Evolutionary conservation across 106 monocot species (phyloP), one percentile per base, ranked within the genome.

Genomic region (Ottelia alismoides): DNA sequence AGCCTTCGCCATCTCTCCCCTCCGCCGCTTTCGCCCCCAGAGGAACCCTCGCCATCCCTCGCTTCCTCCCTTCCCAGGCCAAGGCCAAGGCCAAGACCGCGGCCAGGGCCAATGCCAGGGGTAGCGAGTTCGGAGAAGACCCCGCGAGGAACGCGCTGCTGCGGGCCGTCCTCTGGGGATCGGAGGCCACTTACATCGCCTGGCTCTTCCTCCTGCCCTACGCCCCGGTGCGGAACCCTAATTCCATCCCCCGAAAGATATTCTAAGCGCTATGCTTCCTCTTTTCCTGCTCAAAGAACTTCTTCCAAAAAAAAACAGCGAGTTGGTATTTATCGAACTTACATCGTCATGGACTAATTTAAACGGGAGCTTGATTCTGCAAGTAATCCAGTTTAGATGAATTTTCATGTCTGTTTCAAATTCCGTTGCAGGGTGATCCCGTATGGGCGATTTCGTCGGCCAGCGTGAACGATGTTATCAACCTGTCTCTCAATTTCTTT

Each of bases 121-220:
- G n/a, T n/a, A n/a, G n/a, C n/a, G n/a, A n/a, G n/a, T n/a, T n/a
- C n/a, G n/a, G n/a, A n/a, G n/a, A n/a, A n/a, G n/a, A n/a, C n/a
- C n/a, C n/a, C n/a, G n/a, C n/a, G n/a, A n/a, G n/a, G 50, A 24
- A 27, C 22, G 30, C 5, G 28, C 22, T 53, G 3, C 44, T 53
- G 64, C 92, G 76, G 61, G 77, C 67, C 2, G 62, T 50, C 12
- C 46, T 93, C 40, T 93, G 93, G 93, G 67, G 67, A 19, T 70
- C 79, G 0, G 93, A 93, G 78, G 77, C 78, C 16, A 79, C 52
- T 19, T 93, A 93, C 58, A 57, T 93, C 20, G 25, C 88, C 18
- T 93, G 84, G 87, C 77, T 93, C 58, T 93, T 93, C 62, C 75
- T 93, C 28, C 93, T 93, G 4, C 93, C 93, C 47, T 87, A 76